These are phyloP conservation scores for Articulospora tetracladia DNA, from an alignment of 495 filamentous ascomycete species.

Conservation along the genomic window DNA sequence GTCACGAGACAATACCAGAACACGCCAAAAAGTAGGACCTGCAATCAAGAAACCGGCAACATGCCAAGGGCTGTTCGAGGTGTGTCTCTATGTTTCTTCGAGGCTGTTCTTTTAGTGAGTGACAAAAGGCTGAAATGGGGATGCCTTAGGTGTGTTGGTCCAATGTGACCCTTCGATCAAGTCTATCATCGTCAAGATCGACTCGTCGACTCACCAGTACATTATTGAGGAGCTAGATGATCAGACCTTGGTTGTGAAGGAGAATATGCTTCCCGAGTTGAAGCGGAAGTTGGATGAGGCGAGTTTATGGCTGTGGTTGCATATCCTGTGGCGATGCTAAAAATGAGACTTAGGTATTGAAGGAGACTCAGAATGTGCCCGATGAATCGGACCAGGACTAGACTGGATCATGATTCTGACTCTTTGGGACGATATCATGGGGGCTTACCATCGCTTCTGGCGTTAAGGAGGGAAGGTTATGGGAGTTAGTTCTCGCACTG, in stretches of 20 bases:
- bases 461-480: too few relatives aligned
- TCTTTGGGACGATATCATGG: too few relatives aligned
- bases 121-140: background rate
- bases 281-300: constrained; percentile 61
- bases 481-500: too few relatives aligned
- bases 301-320: constrained; percentile 45
- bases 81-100: background rate
- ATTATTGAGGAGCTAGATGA: constrained; percentile 73
- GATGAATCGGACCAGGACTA: constrained; percentile 6
- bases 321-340: constrained; percentile 8
- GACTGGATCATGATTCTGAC: background rate
- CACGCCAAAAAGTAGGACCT: background rate
- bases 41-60: background rate
- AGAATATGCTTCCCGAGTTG: constrained; percentile 56
- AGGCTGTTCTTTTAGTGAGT: background rate
- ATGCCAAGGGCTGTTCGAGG: constrained; percentile 23
- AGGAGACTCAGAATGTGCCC: constrained; percentile 15
- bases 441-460: too few relatives aligned
- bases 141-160: constrained; percentile 52
- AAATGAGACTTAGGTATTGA: constrained; percentile 3
- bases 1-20: background rate
- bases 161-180: constrained; percentile 65
- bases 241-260: constrained; percentile 67
- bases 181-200: constrained; percentile 57
- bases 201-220: constrained; percentile 47